Evolutionary conservation across 495 filamentous ascomycete species (phyloP).

Genomic region (Glutinoglossum americanum): DNA sequence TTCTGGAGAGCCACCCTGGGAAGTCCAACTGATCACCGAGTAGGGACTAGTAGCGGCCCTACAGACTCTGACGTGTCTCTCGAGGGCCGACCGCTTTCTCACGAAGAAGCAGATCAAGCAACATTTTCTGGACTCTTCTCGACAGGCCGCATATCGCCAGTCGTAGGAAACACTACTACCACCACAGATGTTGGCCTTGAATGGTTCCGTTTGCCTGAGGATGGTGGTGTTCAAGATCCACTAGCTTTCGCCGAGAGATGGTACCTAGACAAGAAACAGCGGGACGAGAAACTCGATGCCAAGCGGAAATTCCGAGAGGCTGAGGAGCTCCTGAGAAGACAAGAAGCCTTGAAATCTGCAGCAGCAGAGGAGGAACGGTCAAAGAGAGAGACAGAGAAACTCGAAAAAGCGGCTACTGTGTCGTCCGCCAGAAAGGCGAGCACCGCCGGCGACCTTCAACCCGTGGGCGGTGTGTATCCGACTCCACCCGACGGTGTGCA

Average conservation of each 20-base stretch:
- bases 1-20: not conserved
- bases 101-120: not conserved
- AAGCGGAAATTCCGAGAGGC: slow-evolving; percentile 32
- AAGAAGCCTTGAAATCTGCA: slow-evolving; percentile 16
- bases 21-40: not conserved
- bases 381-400: not conserved
- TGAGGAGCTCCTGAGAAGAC: slow-evolving; percentile 21
- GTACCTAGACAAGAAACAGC: slow-evolving; percentile 28
- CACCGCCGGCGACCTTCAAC: slow-evolving; percentile 20
- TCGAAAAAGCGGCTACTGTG: not conserved
- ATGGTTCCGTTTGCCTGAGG: slow-evolving; percentile 7
- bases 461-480: slow-evolving; percentile 53
- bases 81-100: not conserved
- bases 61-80: not conserved
- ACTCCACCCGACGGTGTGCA: slow-evolving; percentile 65
- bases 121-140: not conserved
- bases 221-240: slow-evolving; percentile 27
- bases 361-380: slow-evolving; percentile 8
- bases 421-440: not conserved
- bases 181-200: not conserved
- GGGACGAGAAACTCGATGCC: slow-evolving; percentile 23
- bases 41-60: not conserved
- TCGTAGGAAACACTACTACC: not conserved
- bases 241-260: slow-evolving; percentile 48
- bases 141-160: not conserved